Conservation (phyloP, 352 stramenopile species). For the Pythium rhizo-oryzae region DNA sequence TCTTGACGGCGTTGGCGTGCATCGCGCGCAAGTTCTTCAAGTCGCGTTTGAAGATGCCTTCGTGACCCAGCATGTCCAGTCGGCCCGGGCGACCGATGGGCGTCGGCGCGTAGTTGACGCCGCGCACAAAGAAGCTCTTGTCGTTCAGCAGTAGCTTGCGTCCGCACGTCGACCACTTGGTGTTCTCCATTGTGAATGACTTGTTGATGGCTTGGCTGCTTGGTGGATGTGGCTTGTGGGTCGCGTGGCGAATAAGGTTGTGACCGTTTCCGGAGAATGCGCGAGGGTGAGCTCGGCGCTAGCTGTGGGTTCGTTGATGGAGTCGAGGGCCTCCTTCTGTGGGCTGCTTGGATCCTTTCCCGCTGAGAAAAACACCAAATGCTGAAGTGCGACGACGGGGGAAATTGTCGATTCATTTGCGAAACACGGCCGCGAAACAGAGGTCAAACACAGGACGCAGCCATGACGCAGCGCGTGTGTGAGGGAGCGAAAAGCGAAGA, state of each 20-base stretch:
- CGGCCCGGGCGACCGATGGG: constrained; percentile 56
- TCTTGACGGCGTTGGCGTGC: constrained; percentile 75
- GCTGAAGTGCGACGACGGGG: background rate
- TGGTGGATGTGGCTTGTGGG: background rate
- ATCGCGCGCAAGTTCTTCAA: constrained; percentile 71
- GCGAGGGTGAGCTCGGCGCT: background rate
- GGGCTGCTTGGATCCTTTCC: background rate
- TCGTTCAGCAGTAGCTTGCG: constrained; percentile 65
- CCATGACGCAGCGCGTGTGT: background rate
- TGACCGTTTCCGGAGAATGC: background rate
- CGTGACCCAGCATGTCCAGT: constrained; percentile 58
- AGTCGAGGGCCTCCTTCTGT: too few species aligned
- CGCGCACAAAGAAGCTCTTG: constrained; percentile 67
- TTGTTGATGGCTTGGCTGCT: background rate
- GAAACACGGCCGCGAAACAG: constrained; percentile 1
- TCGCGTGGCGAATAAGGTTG: background rate
- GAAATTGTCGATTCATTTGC: constrained; percentile 9
- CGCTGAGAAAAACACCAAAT: constrained; percentile 10
- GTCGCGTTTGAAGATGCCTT: constrained; percentile 60
- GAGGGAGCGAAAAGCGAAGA: background rate
- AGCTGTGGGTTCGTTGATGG: background rate
- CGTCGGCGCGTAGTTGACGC: constrained; percentile 74
- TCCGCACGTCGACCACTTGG: constrained; percentile 58
- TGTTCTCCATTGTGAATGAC: constrained; percentile 41
- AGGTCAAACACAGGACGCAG: constrained; percentile 7